Base-by-base conservation (phyloP, 75 land plant genomes). In the Isoetes taiwanensis region DNA sequence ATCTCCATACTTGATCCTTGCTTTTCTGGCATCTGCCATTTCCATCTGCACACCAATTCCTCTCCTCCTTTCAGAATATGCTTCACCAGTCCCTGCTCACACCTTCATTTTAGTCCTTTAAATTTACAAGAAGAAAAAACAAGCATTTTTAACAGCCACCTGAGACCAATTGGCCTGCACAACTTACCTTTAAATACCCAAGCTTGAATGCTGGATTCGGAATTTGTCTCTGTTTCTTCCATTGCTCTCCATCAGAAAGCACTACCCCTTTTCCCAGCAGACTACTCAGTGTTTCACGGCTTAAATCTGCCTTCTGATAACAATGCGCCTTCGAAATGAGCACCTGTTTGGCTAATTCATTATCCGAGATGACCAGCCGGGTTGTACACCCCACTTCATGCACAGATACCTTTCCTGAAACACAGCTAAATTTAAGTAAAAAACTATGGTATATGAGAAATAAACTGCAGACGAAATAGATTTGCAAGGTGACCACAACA, bases 181-280 rank as follows among this genome's bases (percentile, higher is more conserved):
- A n/a, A n/a, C n/a, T n/a, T n/a, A 46, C 50, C 50, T 46, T 46
- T 23, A 46, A 46, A 23, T 46, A 46, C 5, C 25, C 6, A 6
- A 46, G 6, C 16, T 46, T 46, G 50, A 46, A 46, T 46, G 50
- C 50, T 16, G 50, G 50, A 19, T 46, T 46, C 25, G 25, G 50
- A 46, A 46, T 46, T 23, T 46, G 16, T 16, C 50, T 16, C 16
- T 46, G 50, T 23, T 46, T 16, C 23, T 23, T 46, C 50, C 50
- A 46, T 16, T 19, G 25, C 6, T 46, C n/a, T 46, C 50, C 50
- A 4, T 46, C 50, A 8, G 50, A 6, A 14, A 46, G 5, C 16
- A 46, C 50, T 6, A 46, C 50, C 4, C 50, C 50, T 8, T n/a
- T 46, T 5, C 50, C 50, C 16, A 46, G 8, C 5, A 46, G 12